Evolutionary conservation across 73 alveolate species (phyloP).

Genomic region (Breviolum minutum): DNA sequence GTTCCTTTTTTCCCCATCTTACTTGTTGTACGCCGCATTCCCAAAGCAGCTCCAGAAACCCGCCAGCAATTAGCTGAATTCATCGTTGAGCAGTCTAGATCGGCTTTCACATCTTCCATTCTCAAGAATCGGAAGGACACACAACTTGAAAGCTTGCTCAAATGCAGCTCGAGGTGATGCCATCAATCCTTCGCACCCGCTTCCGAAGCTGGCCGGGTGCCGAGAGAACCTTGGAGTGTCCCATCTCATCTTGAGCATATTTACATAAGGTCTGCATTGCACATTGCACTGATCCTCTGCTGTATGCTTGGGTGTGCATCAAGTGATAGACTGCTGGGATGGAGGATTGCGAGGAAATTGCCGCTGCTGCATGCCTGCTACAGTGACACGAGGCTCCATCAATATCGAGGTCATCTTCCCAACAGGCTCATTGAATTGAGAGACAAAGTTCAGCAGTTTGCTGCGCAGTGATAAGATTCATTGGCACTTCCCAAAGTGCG

Average conservation of each 20-base stretch:
- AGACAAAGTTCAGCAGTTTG: too few relatives aligned
- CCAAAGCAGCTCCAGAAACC: constrained; percentile 30
- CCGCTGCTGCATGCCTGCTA: background rate
- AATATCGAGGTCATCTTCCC: background rate
- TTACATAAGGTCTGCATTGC: background rate
- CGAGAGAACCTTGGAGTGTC: background rate
- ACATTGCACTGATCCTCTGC: background rate
- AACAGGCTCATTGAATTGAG: background rate
- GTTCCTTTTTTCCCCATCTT: background rate
- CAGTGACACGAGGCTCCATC: background rate
- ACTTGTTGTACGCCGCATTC: background rate
- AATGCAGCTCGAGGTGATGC: background rate
- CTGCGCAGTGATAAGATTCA: too few relatives aligned
- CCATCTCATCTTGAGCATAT: background rate
- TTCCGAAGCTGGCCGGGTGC: constrained; percentile 24
- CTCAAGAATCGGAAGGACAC: background rate
- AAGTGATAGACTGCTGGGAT: background rate
- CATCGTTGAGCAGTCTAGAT: background rate
- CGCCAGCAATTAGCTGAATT: background rate
- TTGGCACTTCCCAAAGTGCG: too few relatives aligned
- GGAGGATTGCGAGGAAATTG: background rate
- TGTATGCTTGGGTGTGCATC: background rate
- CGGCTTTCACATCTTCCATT: background rate
- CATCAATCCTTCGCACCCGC: constrained; percentile 88
- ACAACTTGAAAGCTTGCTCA: background rate